Evolutionary conservation across 345 rosid genomes (phyloP).

Genomic region (Brassica cretica): DNA sequence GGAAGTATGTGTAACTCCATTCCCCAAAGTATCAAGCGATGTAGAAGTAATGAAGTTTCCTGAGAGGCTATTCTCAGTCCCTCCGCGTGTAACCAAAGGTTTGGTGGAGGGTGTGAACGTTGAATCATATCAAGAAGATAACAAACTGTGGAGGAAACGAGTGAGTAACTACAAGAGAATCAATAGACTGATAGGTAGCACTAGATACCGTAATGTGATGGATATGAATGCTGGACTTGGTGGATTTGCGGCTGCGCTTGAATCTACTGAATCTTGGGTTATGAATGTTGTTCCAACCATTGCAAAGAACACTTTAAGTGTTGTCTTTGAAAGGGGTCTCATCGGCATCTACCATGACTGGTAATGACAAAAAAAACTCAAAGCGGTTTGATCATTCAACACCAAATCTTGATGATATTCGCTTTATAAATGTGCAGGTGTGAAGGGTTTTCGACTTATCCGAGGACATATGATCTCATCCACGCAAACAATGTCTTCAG

Average conservation of each 20-base stretch:
- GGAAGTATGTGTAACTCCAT: constrained; percentile 68
- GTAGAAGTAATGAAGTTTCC: constrained; percentile 88
- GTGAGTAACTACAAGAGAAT: constrained; percentile 64
- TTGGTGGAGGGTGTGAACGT: constrained; percentile 54
- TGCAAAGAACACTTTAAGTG: constrained; percentile 59
- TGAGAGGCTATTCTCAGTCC: constrained; percentile 76
- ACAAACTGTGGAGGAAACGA: constrained; percentile 75
- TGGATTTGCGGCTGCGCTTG: constrained; percentile 69
- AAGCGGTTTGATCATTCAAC: background rate
- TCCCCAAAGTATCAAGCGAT: constrained; percentile 61
- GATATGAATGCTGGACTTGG: constrained; percentile 82
- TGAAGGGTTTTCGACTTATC: constrained; percentile 76
- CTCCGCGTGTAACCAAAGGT: constrained; percentile 71
- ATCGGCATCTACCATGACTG: constrained; percentile 87
- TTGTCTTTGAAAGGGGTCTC: constrained; percentile 60
- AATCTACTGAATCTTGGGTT: constrained; percentile 65
- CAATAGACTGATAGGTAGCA: constrained; percentile 72
- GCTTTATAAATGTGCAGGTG: constrained; percentile 56
- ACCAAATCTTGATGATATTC: background rate
- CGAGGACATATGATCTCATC: constrained; percentile 71
- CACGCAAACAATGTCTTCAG: constrained; percentile 64
- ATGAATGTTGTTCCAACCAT: constrained; percentile 77
- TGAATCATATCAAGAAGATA: constrained; percentile 67
- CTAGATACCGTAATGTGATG: constrained; percentile 69
- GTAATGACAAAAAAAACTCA: constrained; percentile 39